Percentiles rank a stretch among this genome's conserved stretches.
Evolutionary conservation across 805 yeast genomes (phyloP).

Genomic region (Suhomyces canberraensis): DNA sequence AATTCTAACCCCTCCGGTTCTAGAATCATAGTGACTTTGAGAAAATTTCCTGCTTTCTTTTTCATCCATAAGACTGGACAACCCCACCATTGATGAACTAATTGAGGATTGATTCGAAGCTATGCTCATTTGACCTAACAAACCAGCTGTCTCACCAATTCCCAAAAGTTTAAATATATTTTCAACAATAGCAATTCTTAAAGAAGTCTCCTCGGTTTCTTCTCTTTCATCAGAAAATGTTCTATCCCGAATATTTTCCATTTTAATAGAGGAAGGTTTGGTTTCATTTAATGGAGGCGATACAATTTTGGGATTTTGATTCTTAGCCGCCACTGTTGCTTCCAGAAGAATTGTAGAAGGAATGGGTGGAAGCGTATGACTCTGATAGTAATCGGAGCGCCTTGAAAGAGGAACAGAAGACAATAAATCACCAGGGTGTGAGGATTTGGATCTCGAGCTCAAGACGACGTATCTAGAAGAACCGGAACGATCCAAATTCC

Average conservation of each 20-base stretch:
- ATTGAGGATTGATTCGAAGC: conserved; percentile 17
- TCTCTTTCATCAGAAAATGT: conserved; percentile 55
- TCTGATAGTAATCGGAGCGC: conserved; percentile 26
- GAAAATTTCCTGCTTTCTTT: neutral
- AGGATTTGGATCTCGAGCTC: conserved; percentile 48
- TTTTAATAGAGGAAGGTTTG: neutral
- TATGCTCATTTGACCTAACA: conserved; percentile 1
- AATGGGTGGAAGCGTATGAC: conserved; percentile 9
- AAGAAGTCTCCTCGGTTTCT: conserved; percentile 66
- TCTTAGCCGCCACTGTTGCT: conserved; percentile 3
- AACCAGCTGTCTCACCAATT: conserved; percentile 30
- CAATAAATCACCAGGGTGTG: conserved; percentile 82
- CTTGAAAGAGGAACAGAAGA: conserved; percentile 75
- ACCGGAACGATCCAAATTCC: conserved; percentile 5
- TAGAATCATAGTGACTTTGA: conserved; percentile 16
- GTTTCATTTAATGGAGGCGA: conserved; percentile 1
- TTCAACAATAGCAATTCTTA: conserved; percentile 65
- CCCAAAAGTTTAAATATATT: conserved; percentile 70
- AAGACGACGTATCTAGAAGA: conserved; percentile 42
- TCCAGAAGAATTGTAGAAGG: conserved; percentile 6
- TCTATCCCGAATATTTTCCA: conserved; percentile 22
- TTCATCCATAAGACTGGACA: conserved; percentile 19
- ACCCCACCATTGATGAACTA: conserved; percentile 29
- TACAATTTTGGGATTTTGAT: neutral
- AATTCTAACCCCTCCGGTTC: conserved; percentile 12